Evolutionary conservation across 768 basidiomycete species (phyloP).

Genomic region (Pisolithus orientalis): DNA sequence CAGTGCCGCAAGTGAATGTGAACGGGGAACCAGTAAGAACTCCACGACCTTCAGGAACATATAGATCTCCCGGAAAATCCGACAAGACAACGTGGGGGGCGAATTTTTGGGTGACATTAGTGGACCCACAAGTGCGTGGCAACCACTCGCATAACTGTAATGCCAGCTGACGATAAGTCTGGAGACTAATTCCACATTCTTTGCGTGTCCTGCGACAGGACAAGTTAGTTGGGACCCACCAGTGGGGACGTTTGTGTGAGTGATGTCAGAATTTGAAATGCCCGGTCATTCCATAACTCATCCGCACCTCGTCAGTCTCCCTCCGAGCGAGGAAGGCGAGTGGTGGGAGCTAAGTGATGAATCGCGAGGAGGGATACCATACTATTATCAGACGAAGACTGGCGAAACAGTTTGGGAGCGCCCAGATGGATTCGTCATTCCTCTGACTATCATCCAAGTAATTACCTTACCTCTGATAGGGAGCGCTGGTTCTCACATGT

Average conservation of each 20-base stretch:
- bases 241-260: slow-evolving; percentile 81
- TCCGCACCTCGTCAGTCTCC: slow-evolving; percentile 45
- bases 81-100: slow-evolving; percentile 69
- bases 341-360: slow-evolving; percentile 96
- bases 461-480: slow-evolving; percentile 12
- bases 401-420: slow-evolving; percentile 90
- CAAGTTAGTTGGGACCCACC: slow-evolving; percentile 94
- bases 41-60: slow-evolving; percentile 25
- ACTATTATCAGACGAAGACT: slow-evolving; percentile 92
- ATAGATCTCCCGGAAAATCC: slow-evolving; percentile 13
- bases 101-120: slow-evolving; percentile 91
- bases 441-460: slow-evolving; percentile 82
- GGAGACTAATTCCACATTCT: slow-evolving; percentile 67
- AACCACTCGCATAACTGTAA: slow-evolving; percentile 4
- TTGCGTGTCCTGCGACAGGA: slow-evolving; percentile 88
- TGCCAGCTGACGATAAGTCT: slow-evolving; percentile 6
- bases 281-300: slow-evolving; percentile 1
- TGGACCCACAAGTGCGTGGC: slow-evolving; percentile 76
- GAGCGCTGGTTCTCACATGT: neutral
- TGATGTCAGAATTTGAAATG: slow-evolving; percentile 17
- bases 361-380: slow-evolving; percentile 73
- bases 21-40: slow-evolving; percentile 28
- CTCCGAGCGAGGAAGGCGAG: slow-evolving; percentile 78
- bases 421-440: slow-evolving; percentile 87
- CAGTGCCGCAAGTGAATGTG: slow-evolving; percentile 30